Conservation (phyloP, 2,329 filamentous ascomycete species). For the Xylariaceae sp. region DNA sequence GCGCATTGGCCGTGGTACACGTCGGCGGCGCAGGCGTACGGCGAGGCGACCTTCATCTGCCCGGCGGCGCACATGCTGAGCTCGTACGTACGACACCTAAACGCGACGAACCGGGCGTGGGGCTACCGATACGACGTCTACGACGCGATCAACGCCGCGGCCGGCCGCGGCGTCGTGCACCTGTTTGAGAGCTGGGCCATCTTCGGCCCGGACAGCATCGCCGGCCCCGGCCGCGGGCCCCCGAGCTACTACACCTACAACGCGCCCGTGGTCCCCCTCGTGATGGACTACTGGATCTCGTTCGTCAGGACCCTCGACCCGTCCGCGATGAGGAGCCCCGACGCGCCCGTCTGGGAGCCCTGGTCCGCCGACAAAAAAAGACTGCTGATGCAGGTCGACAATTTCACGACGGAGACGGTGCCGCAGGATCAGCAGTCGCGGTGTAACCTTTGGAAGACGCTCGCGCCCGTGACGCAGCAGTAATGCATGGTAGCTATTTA, state of each 20-base stretch:
- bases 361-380: constrained; percentile 40
- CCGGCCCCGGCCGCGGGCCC: constrained; percentile 28
- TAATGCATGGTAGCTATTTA: no score
- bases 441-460: constrained; percentile 46
- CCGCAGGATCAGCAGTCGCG: constrained; percentile 38
- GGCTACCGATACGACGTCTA: constrained; percentile 54
- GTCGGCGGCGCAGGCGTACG: constrained; percentile 35
- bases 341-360: constrained; percentile 45
- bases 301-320: constrained; percentile 52
- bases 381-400: constrained; percentile 45
- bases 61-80: constrained; percentile 40
- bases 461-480: constrained; percentile 42
- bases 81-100: constrained; percentile 29
- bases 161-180: constrained; percentile 52
- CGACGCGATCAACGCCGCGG: constrained; percentile 40
- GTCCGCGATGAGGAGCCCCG: constrained; percentile 39
- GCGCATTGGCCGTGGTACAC: constrained; percentile 47
- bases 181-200: constrained; percentile 51
- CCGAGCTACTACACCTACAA: constrained; percentile 50
- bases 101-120: constrained; percentile 37
- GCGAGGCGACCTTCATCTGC: constrained; percentile 48
- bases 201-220: constrained; percentile 48
- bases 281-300: constrained; percentile 54
- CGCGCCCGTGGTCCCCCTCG: constrained; percentile 46
- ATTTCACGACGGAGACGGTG: constrained; percentile 45